phyloP scores from a whole-genome alignment of 1,284 basidiomycete species.

The Fomes fomentarius region DNA sequence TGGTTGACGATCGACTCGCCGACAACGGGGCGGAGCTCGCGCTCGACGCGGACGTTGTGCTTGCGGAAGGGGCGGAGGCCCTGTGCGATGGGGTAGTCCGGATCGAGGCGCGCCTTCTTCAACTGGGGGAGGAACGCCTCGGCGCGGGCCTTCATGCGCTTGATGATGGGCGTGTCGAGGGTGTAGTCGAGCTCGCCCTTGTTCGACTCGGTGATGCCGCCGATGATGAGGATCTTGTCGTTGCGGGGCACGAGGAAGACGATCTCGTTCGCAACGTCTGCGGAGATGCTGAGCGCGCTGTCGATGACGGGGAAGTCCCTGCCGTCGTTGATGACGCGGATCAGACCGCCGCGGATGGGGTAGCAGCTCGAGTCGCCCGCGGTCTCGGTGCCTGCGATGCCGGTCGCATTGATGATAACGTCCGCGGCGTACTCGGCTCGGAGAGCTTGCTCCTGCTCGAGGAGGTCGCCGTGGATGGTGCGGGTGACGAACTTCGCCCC shows the following conservation, averaged over 20 bases:
- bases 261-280: slow-evolving; percentile 31
- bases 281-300: slow-evolving; percentile 32
- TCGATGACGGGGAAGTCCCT: slow-evolving; percentile 38
- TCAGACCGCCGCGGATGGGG: slow-evolving; percentile 42
- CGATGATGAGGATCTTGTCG: slow-evolving; percentile 36
- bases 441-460: slow-evolving; percentile 35
- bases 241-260: slow-evolving; percentile 40
- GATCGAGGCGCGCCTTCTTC: slow-evolving; percentile 36
- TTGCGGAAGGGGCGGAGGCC: slow-evolving; percentile 38
- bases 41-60: slow-evolving; percentile 39
- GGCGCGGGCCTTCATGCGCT: slow-evolving; percentile 38
- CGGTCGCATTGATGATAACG: slow-evolving; percentile 40
- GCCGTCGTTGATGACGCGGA: slow-evolving; percentile 43
- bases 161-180: slow-evolving; percentile 37
- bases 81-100: slow-evolving; percentile 35
- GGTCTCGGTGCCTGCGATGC: slow-evolving; percentile 35
- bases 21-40: slow-evolving; percentile 29
- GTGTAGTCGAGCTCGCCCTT: slow-evolving; percentile 36
- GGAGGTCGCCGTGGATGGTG: slow-evolving; percentile 31
- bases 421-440: slow-evolving; percentile 34
- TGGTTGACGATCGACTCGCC: slow-evolving; percentile 17
- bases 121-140: slow-evolving; percentile 36
- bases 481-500: slow-evolving; percentile 33
- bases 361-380: slow-evolving; percentile 38
- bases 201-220: slow-evolving; percentile 36